Conservation (phyloP, 31 red algal species). For the Odonthalia washingtoniensis region DNA sequence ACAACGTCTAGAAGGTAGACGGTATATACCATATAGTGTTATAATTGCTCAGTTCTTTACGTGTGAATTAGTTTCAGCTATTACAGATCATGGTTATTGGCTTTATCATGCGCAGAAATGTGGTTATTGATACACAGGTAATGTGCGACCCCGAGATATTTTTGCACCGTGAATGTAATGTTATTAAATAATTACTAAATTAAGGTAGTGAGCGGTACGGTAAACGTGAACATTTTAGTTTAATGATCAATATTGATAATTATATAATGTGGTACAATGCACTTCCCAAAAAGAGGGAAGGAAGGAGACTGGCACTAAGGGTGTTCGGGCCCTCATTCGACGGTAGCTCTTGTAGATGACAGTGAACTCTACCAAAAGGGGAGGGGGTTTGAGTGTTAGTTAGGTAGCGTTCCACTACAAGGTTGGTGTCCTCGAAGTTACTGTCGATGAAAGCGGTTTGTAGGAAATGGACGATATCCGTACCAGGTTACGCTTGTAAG, state of each 20-base stretch:
- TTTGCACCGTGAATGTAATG: conserved; percentile 69
- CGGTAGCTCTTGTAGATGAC: too few species aligned
- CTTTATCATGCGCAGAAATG: conserved; percentile 73
- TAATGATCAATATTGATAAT: conserved; percentile 1
- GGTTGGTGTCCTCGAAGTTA: too few species aligned
- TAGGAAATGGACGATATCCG: too few species aligned
- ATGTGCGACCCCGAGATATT: conserved; percentile 64
- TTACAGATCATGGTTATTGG: conserved; percentile 85
- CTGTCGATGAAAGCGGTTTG: too few species aligned
- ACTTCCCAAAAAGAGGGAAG: too few species aligned
- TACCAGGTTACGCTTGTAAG: too few species aligned
- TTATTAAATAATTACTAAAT: conserved; percentile 51
- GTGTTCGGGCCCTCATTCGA: too few species aligned
- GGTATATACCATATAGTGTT: conserved; percentile 71
- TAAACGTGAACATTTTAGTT: conserved; percentile 52
- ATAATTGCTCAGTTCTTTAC: conserved; percentile 59
- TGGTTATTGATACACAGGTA: conserved; percentile 52
- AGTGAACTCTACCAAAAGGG: too few species aligned
- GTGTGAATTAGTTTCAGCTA: conserved; percentile 70
- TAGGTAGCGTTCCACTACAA: too few species aligned
- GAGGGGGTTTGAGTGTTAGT: too few species aligned
- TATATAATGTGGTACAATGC: too few species aligned
- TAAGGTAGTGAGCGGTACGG: conserved; percentile 64
- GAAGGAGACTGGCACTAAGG: too few species aligned
- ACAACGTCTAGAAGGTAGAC: conserved; percentile 49